A percentile compares a stretch with the other conserved stretches of the same genome.
phyloP scores from a whole-genome alignment of 805 yeast species.

The Hanseniaspora hatyaiensis region DNA sequence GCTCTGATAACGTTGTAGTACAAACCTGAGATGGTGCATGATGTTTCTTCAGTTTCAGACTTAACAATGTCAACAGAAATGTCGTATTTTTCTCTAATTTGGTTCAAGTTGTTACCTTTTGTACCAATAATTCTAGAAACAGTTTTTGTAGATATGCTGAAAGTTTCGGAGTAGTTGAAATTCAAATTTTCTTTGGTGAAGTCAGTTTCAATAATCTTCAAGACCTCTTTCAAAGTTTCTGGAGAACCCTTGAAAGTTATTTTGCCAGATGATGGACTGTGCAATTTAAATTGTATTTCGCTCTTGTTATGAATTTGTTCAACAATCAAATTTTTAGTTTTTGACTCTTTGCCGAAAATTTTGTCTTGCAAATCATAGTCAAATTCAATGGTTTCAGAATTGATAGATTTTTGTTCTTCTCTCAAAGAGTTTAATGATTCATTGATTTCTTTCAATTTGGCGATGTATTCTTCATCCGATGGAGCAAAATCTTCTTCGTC shows the following conservation, averaged over 20 bases:
- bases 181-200: conserved; percentile 21
- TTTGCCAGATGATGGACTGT: conserved; percentile 39
- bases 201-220: conserved; percentile 31
- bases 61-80: conserved; percentile 63
- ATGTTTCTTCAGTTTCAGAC: conserved; percentile 31
- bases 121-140: conserved; percentile 81
- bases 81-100: conserved; percentile 59
- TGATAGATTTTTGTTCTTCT: conserved; percentile 43
- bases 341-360: conserved; percentile 18
- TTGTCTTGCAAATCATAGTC: conserved; percentile 45
- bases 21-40: conserved; percentile 60
- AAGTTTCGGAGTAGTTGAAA: conserved; percentile 30
- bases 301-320: conserved; percentile 30
- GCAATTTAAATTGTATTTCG: conserved; percentile 38
- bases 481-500: conserved; percentile 63
- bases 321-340: conserved; percentile 23
- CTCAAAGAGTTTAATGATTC: conserved; percentile 46
- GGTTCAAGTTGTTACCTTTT: conserved; percentile 63
- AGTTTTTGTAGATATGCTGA: conserved; percentile 53
- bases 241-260: conserved; percentile 61
- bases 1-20: conserved; percentile 70
- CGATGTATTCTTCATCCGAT: conserved; percentile 45
- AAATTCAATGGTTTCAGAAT: conserved; percentile 40
- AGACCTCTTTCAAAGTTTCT: conserved; percentile 39
- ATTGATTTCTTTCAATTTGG: conserved; percentile 44